Percentiles rank a stretch among this genome's conserved stretches.
These are phyloP conservation scores for Marasmius sp. DNA, from an alignment of 1,284 basidiomycete species.

Conservation along the genomic window DNA sequence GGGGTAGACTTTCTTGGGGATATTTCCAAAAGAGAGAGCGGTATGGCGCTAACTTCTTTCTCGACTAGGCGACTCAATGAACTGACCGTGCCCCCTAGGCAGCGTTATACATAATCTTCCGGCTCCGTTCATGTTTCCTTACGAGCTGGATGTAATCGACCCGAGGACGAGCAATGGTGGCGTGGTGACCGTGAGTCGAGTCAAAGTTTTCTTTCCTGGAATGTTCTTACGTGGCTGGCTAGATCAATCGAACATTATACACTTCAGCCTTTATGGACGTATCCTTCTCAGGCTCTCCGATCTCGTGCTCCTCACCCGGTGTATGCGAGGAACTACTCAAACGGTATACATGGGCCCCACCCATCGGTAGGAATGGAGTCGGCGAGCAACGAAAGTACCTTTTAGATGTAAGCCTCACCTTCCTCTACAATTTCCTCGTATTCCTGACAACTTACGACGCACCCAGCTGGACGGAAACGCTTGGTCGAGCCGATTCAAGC, in stretches of 20 bases:
- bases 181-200: background rate
- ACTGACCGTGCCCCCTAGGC: background rate
- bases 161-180: background rate
- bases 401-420: constrained; percentile 18
- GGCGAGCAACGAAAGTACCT: background rate
- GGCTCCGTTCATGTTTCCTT: background rate
- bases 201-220: no score
- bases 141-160: background rate
- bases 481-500: constrained; percentile 70
- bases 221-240: background rate
- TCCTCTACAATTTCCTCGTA: background rate
- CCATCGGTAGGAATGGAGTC: background rate
- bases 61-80: background rate
- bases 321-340: background rate
- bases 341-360: background rate
- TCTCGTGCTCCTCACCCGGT: background rate
- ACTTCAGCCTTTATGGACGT: background rate
- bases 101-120: background rate
- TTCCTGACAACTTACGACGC: background rate
- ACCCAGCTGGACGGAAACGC: constrained; percentile 62
- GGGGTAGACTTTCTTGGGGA: constrained; percentile 24
- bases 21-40: constrained; percentile 13
- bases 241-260: background rate
- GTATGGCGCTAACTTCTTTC: constrained; percentile 27
- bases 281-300: background rate